Evolutionary conservation across 2,329 filamentous ascomycete species (phyloP).

Genomic region (Microdochium trichocladiopsis): DNA sequence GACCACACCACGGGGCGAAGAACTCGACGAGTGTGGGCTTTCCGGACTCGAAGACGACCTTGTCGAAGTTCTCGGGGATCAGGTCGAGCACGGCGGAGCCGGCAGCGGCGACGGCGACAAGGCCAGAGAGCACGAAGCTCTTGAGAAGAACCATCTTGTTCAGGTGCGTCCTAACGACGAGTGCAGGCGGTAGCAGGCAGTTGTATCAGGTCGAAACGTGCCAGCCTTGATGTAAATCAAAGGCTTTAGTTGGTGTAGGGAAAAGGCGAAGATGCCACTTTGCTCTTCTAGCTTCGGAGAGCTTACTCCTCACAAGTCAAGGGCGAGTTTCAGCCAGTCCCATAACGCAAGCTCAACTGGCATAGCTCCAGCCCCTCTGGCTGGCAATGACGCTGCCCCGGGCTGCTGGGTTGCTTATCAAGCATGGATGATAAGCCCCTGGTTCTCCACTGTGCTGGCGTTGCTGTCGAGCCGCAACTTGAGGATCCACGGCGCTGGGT

Average conservation of each 20-base stretch:
- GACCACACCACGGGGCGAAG: conserved; percentile 97
- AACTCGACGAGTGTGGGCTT: conserved; percentile 97
- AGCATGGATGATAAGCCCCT: neutral
- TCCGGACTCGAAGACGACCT: conserved; percentile 79
- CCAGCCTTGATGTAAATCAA: conserved; percentile 3
- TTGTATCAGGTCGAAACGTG: neutral
- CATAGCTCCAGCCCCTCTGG: neutral
- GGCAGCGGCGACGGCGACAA: conserved; percentile 52
- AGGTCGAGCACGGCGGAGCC: conserved; percentile 86
- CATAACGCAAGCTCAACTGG: neutral
- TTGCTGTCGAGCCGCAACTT: no score
- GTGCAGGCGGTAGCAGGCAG: neutral
- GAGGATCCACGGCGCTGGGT: no score
- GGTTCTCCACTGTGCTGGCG: neutral
- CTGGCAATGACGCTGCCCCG: neutral
- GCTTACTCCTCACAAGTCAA: neutral
- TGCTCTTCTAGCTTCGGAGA: conserved; percentile 7
- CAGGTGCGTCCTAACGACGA: neutral
- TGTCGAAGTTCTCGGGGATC: conserved; percentile 84
- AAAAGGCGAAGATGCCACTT: conserved; percentile 27
- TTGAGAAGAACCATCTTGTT: conserved; percentile 49
- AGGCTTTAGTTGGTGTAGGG: conserved; percentile 24
- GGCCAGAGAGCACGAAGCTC: conserved; percentile 50
- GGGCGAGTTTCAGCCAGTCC: conserved; percentile 1
- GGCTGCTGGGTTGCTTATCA: neutral